These are phyloP conservation scores for Saccharomycopsis synnaedendra DNA, from an alignment of 805 yeast species.

Conservation along the genomic window DNA sequence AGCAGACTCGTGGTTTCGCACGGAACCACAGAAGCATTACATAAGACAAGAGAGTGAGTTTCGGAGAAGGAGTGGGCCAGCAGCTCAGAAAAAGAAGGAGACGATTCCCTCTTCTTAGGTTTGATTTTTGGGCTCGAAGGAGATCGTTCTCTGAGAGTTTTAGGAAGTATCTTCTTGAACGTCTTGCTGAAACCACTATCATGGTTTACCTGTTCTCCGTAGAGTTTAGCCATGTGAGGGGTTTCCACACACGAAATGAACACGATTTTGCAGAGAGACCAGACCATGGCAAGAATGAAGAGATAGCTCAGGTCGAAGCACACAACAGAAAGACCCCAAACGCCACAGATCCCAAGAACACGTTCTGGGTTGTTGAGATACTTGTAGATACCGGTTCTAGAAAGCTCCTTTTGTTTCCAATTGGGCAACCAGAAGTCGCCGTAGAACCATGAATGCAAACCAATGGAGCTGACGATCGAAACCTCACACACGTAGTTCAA, in stretches of 20 bases:
- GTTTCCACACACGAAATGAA: constrained; percentile 65
- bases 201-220: constrained; percentile 46
- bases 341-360: constrained; percentile 64
- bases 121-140: background rate
- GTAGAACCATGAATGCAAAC: constrained; percentile 83
- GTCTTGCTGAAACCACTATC: constrained; percentile 17
- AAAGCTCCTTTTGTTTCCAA: constrained; percentile 36
- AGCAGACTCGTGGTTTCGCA: background rate
- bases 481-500: constrained; percentile 61
- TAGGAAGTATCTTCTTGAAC: constrained; percentile 14
- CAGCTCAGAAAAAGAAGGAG: background rate
- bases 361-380: constrained; percentile 79
- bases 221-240: constrained; percentile 65
- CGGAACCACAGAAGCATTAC: constrained; percentile 14
- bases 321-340: constrained; percentile 60
- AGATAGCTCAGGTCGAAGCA: constrained; percentile 39
- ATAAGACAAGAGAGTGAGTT: constrained; percentile 22
- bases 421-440: constrained; percentile 72
- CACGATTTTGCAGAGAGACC: constrained; percentile 58
- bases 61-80: constrained; percentile 6
- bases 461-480: constrained; percentile 60
- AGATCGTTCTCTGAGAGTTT: background rate
- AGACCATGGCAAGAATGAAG: constrained; percentile 43
- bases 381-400: constrained; percentile 73
- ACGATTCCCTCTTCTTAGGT: background rate